Evolutionary conservation across 306 rosid species (phyloP).

Genomic region (Cotoneaster glaucophyllus): DNA sequence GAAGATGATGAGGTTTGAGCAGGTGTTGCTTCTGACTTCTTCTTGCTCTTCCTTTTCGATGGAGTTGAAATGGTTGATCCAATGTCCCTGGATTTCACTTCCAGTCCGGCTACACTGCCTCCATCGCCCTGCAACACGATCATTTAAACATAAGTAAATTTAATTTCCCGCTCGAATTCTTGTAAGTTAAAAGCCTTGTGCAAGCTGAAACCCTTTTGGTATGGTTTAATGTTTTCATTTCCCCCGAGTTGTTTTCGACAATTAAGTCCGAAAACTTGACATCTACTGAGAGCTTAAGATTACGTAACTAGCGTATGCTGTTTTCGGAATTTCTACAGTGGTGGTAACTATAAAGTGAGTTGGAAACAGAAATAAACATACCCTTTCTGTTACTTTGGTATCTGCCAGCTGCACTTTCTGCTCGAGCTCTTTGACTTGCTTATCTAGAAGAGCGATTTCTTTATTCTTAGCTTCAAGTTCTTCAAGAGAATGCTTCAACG

Average conservation of each 20-base stretch:
- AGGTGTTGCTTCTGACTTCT: conserved; percentile 56
- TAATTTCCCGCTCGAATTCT: too few species aligned
- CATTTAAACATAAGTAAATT: conserved; percentile 11
- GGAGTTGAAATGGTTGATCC: conserved; percentile 59
- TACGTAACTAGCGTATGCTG: background rate
- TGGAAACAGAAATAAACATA: conserved; percentile 7
- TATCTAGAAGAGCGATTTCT: conserved; percentile 45
- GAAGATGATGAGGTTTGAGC: conserved; percentile 47
- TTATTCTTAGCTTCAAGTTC: conserved; percentile 68
- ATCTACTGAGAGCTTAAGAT: background rate
- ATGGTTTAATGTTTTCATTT: background rate
- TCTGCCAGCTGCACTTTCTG: conserved; percentile 52
- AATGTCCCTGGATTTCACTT: conserved; percentile 76
- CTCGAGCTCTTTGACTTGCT: conserved; percentile 67
- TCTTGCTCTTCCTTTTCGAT: conserved; percentile 75
- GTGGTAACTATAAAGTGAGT: background rate
- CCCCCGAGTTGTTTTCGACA: background rate
- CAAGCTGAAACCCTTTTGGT: background rate
- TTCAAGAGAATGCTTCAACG: conserved; percentile 52
- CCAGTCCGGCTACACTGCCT: conserved; percentile 31
- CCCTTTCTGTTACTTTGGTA: conserved; percentile 50
- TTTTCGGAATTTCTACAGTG: background rate
- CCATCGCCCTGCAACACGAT: conserved; percentile 47
- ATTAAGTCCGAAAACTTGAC: background rate
- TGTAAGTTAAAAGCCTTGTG: too few species aligned